Conservation (phyloP, 2,329 filamentous ascomycete species). For the Phialophora macrospora region DNA sequence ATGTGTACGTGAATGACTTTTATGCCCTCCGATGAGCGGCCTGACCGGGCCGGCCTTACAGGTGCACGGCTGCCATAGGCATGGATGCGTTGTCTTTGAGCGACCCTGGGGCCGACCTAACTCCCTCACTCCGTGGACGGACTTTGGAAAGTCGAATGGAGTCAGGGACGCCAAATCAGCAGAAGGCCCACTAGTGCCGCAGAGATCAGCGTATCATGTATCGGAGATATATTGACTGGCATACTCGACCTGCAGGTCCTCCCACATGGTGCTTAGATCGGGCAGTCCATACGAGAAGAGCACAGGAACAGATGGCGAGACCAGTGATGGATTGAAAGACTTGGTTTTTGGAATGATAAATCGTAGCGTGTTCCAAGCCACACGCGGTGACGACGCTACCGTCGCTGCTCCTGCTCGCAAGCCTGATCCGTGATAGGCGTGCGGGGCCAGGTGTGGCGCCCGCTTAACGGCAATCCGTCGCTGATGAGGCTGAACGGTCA, state of each 20-base stretch:
- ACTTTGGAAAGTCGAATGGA: conserved; percentile 15
- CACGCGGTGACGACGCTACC: not conserved
- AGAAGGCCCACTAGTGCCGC: conserved; percentile 3
- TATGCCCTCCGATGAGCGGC: not conserved
- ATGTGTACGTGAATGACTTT: not conserved
- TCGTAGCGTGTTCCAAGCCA: not conserved
- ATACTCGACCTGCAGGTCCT: not conserved
- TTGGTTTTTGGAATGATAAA: not conserved
- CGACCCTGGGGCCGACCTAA: not conserved
- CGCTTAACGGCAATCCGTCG: not conserved
- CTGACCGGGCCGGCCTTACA: conserved; percentile 7
- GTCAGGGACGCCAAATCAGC: conserved; percentile 16
- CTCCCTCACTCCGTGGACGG: conserved; percentile 19
- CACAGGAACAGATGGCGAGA: not conserved
- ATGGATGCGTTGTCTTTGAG: conserved; percentile 15
- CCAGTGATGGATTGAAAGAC: not conserved
- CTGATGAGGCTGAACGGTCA: not conserved
- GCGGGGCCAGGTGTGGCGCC: not conserved
- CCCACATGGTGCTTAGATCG: not conserved
- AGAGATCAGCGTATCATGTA: not conserved
- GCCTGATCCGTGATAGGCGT: not conserved
- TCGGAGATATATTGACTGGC: conserved; percentile 6
- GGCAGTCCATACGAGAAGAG: not conserved
- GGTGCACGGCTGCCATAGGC: not conserved
- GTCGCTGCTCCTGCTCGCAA: not conserved